These are phyloP conservation scores for Diversispora epigaea DNA, from an alignment of 192 early-diverging fungal species.

Conservation along the genomic window DNA sequence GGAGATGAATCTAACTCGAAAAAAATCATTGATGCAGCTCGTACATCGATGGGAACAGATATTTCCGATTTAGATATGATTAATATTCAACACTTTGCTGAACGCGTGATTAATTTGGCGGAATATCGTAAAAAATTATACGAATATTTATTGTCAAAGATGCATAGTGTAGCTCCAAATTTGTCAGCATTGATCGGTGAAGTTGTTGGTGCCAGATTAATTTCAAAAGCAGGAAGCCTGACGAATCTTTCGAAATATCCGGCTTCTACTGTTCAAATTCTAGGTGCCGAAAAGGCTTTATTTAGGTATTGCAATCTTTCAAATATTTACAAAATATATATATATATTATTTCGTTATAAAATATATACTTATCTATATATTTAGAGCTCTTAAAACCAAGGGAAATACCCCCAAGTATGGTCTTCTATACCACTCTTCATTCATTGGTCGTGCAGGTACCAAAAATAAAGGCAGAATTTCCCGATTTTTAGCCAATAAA, in stretches of 20 bases:
- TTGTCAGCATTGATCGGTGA: conserved; percentile 93
- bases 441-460: conserved; percentile 91
- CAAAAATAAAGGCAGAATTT: conserved; percentile 97
- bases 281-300: conserved; percentile 97
- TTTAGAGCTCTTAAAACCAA: conserved; percentile 87
- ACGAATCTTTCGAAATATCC: conserved; percentile 97
- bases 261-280: conserved; percentile 95
- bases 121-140: conserved; percentile 94
- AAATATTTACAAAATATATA: not conserved
- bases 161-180: conserved; percentile 96
- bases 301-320: conserved; percentile 62
- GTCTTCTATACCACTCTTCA: conserved; percentile 94
- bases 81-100: conserved; percentile 93
- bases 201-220: conserved; percentile 94
- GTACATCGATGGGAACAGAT: conserved; percentile 97
- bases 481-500: conserved; percentile 98
- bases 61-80: conserved; percentile 93
- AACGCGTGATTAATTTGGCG: conserved; percentile 84
- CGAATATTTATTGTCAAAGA: conserved; percentile 91
- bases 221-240: conserved; percentile 95
- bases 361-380: not conserved
- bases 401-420: conserved; percentile 97
- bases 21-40: conserved; percentile 90
- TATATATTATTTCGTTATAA: not conserved
- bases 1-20: conserved; percentile 80